Conservation (phyloP, 768 basidiomycete genomes). For the Phaeolepiota aurea region DNA sequence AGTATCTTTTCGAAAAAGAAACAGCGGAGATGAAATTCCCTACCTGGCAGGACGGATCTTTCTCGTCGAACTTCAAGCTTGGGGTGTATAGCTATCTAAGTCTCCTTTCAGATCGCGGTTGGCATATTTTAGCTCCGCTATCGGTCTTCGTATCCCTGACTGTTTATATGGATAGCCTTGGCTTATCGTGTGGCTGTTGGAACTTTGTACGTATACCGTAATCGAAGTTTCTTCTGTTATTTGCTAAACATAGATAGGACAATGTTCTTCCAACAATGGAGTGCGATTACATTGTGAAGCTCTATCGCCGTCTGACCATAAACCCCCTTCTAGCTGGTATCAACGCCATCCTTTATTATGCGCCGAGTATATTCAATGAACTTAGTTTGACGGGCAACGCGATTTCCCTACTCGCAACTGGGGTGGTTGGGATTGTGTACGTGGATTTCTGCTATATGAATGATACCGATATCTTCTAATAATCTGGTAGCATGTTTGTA, state of each 20-base stretch:
- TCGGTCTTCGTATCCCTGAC: neutral
- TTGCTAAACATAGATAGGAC: constrained; percentile 23
- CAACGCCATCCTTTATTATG: constrained; percentile 72
- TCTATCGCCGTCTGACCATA: neutral
- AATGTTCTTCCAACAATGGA: constrained; percentile 85
- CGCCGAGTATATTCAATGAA: constrained; percentile 64
- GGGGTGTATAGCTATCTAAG: constrained; percentile 54
- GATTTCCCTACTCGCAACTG: constrained; percentile 42
- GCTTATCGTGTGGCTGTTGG: constrained; percentile 58
- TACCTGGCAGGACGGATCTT: constrained; percentile 54
- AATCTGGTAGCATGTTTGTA: constrained; percentile 52
- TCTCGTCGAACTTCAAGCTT: constrained; percentile 50
- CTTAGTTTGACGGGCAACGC: constrained; percentile 59
- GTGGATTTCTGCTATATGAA: constrained; percentile 11
- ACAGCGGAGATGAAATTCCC: constrained; percentile 48
- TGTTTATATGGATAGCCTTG: constrained; percentile 28
- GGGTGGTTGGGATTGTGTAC: constrained; percentile 75
- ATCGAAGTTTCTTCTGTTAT: neutral
- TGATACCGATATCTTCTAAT: neutral
- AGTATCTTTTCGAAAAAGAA: constrained; percentile 68
- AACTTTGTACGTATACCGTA: constrained; percentile 30
- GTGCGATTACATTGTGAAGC: constrained; percentile 18
- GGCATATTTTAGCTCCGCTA: neutral
- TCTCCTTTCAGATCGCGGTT: constrained; percentile 43
- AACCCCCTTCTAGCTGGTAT: constrained; percentile 35